A percentile compares a stretch with the other conserved stretches of the same genome.
These are phyloP conservation scores for Lotmaria passim DNA, from an alignment of 208 protist genomes.

Conservation along the genomic window DNA sequence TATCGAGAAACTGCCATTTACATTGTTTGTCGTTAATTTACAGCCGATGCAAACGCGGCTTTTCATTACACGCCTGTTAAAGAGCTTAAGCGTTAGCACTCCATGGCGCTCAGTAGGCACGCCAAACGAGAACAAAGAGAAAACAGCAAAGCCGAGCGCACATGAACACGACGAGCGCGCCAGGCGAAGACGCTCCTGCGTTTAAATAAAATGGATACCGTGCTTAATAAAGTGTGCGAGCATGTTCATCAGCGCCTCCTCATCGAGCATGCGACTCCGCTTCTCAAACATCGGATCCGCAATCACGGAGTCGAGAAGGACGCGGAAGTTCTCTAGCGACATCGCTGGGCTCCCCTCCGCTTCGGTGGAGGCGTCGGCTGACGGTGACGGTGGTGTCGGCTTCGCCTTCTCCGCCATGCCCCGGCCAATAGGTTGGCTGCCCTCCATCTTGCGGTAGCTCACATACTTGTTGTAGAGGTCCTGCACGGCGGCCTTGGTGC, in stretches of 20 bases:
- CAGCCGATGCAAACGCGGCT: too few species aligned
- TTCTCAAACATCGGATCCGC: conserved; percentile 80
- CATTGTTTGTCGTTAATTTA: too few species aligned
- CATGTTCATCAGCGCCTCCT: conserved; percentile 84
- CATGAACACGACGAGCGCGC: background rate
- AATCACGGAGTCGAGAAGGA: conserved; percentile 69
- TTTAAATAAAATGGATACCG: conserved; percentile 87
- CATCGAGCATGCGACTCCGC: conserved; percentile 71
- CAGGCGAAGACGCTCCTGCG: background rate
- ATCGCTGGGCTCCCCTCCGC: too few species aligned
- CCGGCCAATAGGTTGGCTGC: conserved; percentile 23
- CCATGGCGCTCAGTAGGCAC: too few species aligned
- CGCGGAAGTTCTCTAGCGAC: conserved; percentile 68
- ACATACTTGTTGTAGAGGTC: conserved; percentile 82
- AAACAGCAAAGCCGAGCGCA: too few species aligned
- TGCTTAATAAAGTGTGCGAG: conserved; percentile 80
- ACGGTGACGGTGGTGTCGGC: background rate
- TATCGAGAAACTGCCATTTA: too few species aligned
- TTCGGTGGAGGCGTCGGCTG: conserved; percentile 18
- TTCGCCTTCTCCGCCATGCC: conserved; percentile 8
- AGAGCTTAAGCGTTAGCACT: too few species aligned
- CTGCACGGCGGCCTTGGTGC: conserved; percentile 79
- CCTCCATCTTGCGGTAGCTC: conserved; percentile 89
- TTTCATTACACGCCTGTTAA: too few species aligned
- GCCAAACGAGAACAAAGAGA: too few species aligned